Evolutionary conservation across 306 rosid genomes (phyloP), one percentile per base, ranked within the genome.

Genomic region (Comarum palustre): DNA sequence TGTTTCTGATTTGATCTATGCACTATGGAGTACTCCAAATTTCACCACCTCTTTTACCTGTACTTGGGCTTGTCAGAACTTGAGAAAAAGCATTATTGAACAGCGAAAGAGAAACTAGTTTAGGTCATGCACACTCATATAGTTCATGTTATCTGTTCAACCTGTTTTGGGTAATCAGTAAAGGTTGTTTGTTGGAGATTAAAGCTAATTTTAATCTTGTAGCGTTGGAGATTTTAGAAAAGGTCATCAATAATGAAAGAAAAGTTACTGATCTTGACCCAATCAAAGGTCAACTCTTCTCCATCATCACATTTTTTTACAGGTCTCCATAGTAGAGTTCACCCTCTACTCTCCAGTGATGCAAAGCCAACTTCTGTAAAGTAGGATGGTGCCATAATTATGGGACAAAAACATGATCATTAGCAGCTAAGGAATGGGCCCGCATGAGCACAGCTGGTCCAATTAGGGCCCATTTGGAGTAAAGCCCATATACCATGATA

Each of bases 321-420:
- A 6, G 17, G 24, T 32, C 66, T 82, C 43, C 59, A 50, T 42
- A 60, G 41, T 17, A 5, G 41, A 15, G 39, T 13, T 14, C 20
- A 27, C 71, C 76, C 68, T 69, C 73, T 34, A 45, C 75, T 57
- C 50, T 68, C 73, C 31, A 29, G 79, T 60, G 31, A 82, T 77
- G 43, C 81, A 22, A 6, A 29, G 22, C 41, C 65, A 69, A 14
- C 47, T 65, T 76, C 61, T 59, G 9, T 32, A 32, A 25, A 58
- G 73, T 75, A 31, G 74, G 71, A 60, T 69, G 45, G 39, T 65
- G 80, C 82, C 76, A 75, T 87, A 67, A 86, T 86, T 80, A 79
- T 64, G 22, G 77, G 34, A 31, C 77, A 81, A 85, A 73, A 73
- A 1, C 43, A 79, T 65, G 51, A 86, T 88, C 68, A 88, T 88